Evolutionary conservation across 73 alveolate species (phyloP).

Genomic region (Symbiodinium natans): DNA sequence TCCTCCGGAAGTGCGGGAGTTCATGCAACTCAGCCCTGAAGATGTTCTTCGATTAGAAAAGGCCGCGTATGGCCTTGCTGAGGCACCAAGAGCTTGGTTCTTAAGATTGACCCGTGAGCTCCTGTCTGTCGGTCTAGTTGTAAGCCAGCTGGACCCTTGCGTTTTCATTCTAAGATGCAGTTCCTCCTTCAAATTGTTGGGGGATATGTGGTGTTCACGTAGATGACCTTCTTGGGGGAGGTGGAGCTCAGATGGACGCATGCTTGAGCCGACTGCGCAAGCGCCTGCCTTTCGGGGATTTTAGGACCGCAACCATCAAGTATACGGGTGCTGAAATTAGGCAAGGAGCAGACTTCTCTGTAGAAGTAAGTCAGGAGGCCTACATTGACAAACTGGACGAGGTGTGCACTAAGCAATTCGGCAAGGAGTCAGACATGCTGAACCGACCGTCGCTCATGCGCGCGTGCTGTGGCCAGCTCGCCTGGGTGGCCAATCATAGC

Average conservation of each 20-base stretch:
- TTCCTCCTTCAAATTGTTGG: neutral
- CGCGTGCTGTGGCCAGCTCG: conserved; percentile 24
- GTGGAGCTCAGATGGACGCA: neutral
- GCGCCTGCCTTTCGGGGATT: conserved; percentile 20
- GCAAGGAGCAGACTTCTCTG: neutral
- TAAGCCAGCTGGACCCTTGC: conserved; percentile 18
- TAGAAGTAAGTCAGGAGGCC: conserved; percentile 15
- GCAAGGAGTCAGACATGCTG: neutral
- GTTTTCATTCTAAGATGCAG: neutral
- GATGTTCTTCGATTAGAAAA: conserved; percentile 22
- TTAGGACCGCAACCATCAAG: neutral
- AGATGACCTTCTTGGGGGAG: neutral
- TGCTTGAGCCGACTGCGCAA: neutral
- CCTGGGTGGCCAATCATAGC: conserved; percentile 5
- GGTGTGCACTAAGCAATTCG: neutral
- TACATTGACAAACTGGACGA: neutral
- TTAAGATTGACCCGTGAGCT: neutral
- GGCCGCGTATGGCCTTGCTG: conserved; percentile 40
- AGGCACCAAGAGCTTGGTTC: conserved; percentile 23
- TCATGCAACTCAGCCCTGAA: neutral
- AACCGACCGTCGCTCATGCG: neutral
- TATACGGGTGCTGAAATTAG: conserved; percentile 9
- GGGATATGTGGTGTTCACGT: conserved; percentile 11
- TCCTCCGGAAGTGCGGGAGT: neutral
- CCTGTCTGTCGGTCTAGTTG: neutral